These are phyloP conservation scores for Conoideocrella luteorostrata DNA, from an alignment of 2,329 filamentous ascomycete genomes.

Conservation along the genomic window DNA sequence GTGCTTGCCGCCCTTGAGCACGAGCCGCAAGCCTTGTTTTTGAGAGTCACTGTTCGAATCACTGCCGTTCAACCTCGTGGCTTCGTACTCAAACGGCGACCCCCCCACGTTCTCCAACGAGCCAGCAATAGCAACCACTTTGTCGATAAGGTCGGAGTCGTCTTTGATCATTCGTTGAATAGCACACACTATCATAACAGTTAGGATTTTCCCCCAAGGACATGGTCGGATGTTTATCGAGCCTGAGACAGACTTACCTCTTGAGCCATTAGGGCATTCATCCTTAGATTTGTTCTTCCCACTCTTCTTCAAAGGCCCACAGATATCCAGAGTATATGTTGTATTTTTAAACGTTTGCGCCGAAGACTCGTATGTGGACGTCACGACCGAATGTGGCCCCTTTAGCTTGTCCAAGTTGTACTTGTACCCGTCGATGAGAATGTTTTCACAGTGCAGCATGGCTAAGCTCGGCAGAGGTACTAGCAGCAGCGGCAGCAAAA, in stretches of 20 bases:
- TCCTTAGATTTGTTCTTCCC: constrained; percentile 48
- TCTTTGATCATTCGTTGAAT: constrained; percentile 55
- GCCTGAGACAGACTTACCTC: constrained; percentile 46
- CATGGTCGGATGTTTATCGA: no score
- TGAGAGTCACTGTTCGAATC: constrained; percentile 57
- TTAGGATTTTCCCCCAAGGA: not conserved
- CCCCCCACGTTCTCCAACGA: constrained; percentile 56
- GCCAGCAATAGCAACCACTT: constrained; percentile 69
- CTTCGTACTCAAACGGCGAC: constrained; percentile 55
- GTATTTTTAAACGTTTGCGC: constrained; percentile 55
- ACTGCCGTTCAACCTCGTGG: constrained; percentile 59
- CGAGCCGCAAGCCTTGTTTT: constrained; percentile 65
- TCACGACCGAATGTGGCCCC: constrained; percentile 64
- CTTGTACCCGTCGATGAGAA: constrained; percentile 49
- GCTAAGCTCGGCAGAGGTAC: constrained; percentile 33
- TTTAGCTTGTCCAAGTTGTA: constrained; percentile 60
- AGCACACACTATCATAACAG: constrained; percentile 58
- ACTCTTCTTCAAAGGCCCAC: constrained; percentile 57
- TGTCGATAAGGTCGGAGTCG: constrained; percentile 41
- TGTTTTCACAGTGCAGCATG: constrained; percentile 55
- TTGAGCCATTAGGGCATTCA: constrained; percentile 62
- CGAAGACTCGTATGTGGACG: constrained; percentile 45
- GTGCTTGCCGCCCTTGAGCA: constrained; percentile 56
- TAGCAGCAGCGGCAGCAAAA: constrained; percentile 31
- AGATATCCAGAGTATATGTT: constrained; percentile 78